Base-by-base conservation (phyloP, 306 rosid genomes). In the Glycine soja region DNA sequence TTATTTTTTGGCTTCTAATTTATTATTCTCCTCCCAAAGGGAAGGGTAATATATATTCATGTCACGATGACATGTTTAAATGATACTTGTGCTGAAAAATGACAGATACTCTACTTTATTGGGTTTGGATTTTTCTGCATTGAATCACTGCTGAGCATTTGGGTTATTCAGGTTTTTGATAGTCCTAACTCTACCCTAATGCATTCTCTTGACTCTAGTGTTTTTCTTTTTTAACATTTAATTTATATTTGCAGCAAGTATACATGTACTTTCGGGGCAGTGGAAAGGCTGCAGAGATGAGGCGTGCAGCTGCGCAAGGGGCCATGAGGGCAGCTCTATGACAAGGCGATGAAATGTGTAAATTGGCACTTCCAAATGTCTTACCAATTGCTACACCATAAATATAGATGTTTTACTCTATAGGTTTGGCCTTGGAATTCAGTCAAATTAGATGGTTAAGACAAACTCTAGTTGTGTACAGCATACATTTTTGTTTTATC, bases 191-290 rank as follows among this genome's bases (percentile, higher is more conserved):
- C 18, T 10, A 15, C 68, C 32, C 13, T 34, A 1, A 3, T 47
- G 77, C 72, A 75, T 74, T 76, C 24, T 76, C 16, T 32, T 59
- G 30, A 46, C 45, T 52, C 43, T 51, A 67, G 8, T n/a, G 43
- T 19, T 76, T 24, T 80, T 57, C 54, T 70, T 71, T 16, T 82
- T 66, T 71, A 57, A 86, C 10, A 36, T 59, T 54, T 82, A 63
- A 13, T 52, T 38, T 66, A 24, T 24, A 51, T 59, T 67, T 51
- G 93, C 98, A 96, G 99, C 89, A 93, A 96, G 99, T 96, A 67
- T 90, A 92, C 88, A 83, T 87, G 88, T 93, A 93, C 79, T 96
- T 96, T 83, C 94, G 98, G 19, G 97, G 98, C 53, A 96, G 93
- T 48, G 99, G 98, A 46, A 93, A 93, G 84, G 91, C 95, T 74